A percentile compares a stretch with the other conserved stretches of the same genome.
These are phyloP conservation scores for Podospora didyma DNA, from an alignment of 495 filamentous ascomycete species.

Conservation along the genomic window DNA sequence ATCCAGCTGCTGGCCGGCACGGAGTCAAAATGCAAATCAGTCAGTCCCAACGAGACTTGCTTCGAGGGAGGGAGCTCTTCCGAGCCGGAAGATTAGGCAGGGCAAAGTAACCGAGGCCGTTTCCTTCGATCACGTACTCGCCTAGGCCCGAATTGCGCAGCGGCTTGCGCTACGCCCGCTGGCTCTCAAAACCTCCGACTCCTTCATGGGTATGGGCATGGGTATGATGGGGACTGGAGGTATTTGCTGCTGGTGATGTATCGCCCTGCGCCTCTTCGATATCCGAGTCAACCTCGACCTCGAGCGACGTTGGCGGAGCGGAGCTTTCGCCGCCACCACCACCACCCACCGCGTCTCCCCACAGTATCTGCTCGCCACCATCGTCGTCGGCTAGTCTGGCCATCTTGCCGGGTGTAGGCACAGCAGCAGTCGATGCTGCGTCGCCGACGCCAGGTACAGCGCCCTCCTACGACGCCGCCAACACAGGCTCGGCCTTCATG, in stretches of 20 bases:
- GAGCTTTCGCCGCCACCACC: too few relatives aligned
- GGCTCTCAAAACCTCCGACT: neutral
- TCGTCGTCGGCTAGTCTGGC: too few relatives aligned
- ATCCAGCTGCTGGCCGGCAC: too few relatives aligned
- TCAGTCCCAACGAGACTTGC: neutral
- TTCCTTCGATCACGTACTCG: neutral
- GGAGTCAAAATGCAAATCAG: neutral
- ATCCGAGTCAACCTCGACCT: neutral
- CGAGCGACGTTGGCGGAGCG: neutral
- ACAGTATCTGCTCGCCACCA: too few relatives aligned
- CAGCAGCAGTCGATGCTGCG: too few relatives aligned
- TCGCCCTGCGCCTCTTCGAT: neutral
- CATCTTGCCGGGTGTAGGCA: too few relatives aligned
- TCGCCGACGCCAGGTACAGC: too few relatives aligned
- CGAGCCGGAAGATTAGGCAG: neutral
- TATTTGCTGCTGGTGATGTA: neutral
- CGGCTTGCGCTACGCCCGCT: conserved; percentile 2
- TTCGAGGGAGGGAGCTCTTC: neutral
- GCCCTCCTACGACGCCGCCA: too few relatives aligned
- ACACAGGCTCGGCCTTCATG: too few relatives aligned
- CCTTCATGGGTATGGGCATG: neutral
- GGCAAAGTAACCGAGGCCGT: neutral
- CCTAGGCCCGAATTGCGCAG: neutral
- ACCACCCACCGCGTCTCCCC: conserved; percentile 11
- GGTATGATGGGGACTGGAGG: neutral